phyloP scores from a whole-genome alignment of 305 asterid genomes.

The Ilex paraguariensis region DNA sequence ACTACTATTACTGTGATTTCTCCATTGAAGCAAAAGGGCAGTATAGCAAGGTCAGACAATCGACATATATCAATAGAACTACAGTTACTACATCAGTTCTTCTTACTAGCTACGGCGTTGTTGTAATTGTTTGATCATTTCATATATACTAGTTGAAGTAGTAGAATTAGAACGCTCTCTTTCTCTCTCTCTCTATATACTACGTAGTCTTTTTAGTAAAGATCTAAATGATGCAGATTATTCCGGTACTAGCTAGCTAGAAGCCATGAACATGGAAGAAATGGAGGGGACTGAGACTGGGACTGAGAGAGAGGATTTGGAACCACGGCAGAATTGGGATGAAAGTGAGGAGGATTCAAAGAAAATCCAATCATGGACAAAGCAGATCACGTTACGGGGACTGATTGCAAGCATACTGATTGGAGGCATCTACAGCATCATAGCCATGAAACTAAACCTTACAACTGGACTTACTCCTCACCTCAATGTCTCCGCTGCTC shows the following conservation, averaged over 20 bases:
- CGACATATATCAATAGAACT: too few species aligned
- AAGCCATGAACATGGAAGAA: constrained; percentile 6
- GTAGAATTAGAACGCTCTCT: too few species aligned
- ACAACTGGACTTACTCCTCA: constrained; percentile 64
- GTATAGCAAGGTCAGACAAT: too few species aligned
- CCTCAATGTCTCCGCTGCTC: constrained; percentile 68
- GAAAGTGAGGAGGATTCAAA: constrained; percentile 10
- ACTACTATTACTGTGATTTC: too few species aligned
- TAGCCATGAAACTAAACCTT: constrained; percentile 59
- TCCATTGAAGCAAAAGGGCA: too few species aligned
- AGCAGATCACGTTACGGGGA: constrained; percentile 48
- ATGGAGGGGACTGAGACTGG: not conserved
- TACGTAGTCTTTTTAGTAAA: too few species aligned
- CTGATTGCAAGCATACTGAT: constrained; percentile 41
- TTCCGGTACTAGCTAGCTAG: constrained; percentile 10
- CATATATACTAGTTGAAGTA: too few species aligned
- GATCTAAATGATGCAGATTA: constrained; percentile 12
- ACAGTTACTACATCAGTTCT: too few species aligned
- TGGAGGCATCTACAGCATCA: constrained; percentile 51
- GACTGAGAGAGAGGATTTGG: constrained; percentile 13
- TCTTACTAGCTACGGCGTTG: too few species aligned
- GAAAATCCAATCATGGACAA: constrained; percentile 41
- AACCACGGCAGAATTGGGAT: not conserved
- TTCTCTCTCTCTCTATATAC: too few species aligned
- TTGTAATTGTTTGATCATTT: too few species aligned